Base-by-base conservation (phyloP, 129 eudicot genomes). In the Calendula officinalis region DNA sequence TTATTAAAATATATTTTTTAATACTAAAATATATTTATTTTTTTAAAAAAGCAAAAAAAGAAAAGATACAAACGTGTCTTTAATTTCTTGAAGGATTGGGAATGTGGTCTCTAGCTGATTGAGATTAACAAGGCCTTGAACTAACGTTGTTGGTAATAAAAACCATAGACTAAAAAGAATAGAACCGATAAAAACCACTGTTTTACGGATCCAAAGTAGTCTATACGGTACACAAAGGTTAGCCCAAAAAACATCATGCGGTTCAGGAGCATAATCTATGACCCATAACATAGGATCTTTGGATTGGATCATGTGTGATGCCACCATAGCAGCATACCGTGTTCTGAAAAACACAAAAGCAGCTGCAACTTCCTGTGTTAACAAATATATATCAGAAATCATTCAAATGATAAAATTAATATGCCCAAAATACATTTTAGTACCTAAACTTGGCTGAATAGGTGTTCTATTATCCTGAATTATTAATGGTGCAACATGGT, bases 251-350 rank as follows among this genome's bases (percentile, higher is more conserved):
- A 91, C 80, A 73, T 91, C 98, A 40, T 59, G 58, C 64, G 98
- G 98, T 68, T 88, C 96, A 35, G 98, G 98, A 71, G 98, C 95
- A 70, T 69, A 15, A 53, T 88, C 86, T 9, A 85, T 81, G 56
- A 88, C 95, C 98, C 98, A 91, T 46, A 75, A 73, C 98, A 91
- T 91, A 12, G 98, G 95, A 71, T 85, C 86, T 50, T 83, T 55
- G 11, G 86, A 75, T 73, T 91, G 96, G 71, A 84, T 82, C 68
- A 80, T 66, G 68, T 75, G 81, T 47, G 95, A 77, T 64, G 95
- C 96, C 71, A 88, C 84, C 73, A 88, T 66, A 55, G 98, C 98
- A 66, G 96, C 94, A 77, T 88, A 88, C 5, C 98, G 95, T 11
- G 96, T 84, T 70, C 82, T 87, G 74, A 91, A 91, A 71, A 91